These are phyloP conservation scores for Leccinum imitatum DNA, from an alignment of 768 basidiomycete genomes.

Conservation along the genomic window DNA sequence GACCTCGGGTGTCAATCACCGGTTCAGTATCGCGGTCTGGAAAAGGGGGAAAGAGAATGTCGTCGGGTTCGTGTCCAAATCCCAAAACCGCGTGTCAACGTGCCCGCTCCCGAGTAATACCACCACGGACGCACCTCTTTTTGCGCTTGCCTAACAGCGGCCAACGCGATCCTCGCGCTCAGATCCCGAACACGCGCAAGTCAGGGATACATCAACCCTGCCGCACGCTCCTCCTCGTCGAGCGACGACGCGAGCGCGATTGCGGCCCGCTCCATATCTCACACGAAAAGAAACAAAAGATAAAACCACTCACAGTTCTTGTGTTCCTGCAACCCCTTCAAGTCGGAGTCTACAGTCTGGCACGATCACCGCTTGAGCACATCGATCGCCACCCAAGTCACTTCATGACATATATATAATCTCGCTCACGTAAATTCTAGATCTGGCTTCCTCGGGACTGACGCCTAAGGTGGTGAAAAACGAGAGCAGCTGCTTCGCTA, in stretches of 20 bases:
- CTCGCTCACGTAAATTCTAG: conserved; percentile 60
- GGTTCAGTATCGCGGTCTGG: conserved; percentile 77
- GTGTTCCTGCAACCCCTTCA: conserved; percentile 71
- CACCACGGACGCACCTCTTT: conserved; percentile 44
- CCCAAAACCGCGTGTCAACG: conserved; percentile 5
- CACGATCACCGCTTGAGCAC: conserved; percentile 14
- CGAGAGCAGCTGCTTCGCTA: conserved; percentile 49
- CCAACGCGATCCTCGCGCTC: conserved; percentile 57
- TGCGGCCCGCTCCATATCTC: conserved; percentile 40
- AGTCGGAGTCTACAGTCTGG: conserved; percentile 64
- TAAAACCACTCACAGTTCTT: conserved; percentile 55
- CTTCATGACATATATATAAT: not conserved
- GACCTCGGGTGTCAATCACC: conserved; percentile 74
- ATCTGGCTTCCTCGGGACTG: conserved; percentile 62
- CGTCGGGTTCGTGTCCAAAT: conserved; percentile 42
- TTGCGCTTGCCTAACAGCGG: conserved; percentile 64
- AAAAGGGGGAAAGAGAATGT: conserved; percentile 24
- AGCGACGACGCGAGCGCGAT: conserved; percentile 60
- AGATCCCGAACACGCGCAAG: conserved; percentile 65
- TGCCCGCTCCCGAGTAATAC: not conserved
- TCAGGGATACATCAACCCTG: conserved; percentile 66
- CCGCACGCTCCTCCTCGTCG: conserved; percentile 50
- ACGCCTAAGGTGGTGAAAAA: conserved; percentile 56
- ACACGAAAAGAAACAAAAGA: not conserved
- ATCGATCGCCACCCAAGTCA: not conserved